Conservation (phyloP, 345 rosid species). For the Acer yangbiense region DNA sequence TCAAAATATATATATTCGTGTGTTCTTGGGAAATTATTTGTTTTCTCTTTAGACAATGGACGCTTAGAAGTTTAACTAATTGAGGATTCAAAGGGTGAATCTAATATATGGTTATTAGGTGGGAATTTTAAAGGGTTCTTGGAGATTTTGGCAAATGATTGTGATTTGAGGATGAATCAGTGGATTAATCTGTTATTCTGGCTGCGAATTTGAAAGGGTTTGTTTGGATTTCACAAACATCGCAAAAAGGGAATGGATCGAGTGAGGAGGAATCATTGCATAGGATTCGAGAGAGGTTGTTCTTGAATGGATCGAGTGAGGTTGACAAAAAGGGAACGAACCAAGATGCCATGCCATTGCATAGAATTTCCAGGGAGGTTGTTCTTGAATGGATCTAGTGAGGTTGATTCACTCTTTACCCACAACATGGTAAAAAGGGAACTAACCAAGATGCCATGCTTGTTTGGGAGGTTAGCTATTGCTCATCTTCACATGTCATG, state of each 20-base stretch:
- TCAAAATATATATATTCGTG: too few relatives aligned
- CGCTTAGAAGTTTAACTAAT: not conserved
- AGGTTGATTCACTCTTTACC: too few relatives aligned
- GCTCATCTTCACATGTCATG: not conserved
- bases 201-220: slow-evolving; percentile 17
- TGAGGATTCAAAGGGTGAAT: not conserved
- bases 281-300: slow-evolving; percentile 77
- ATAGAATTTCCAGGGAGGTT: too few relatives aligned
- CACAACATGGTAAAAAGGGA: too few relatives aligned
- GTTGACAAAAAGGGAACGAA: slow-evolving; percentile 93
- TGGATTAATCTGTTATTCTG: slow-evolving; percentile 32
- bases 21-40: too few relatives aligned
- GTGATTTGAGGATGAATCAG: slow-evolving; percentile 4
- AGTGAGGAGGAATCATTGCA: slow-evolving; percentile 70
- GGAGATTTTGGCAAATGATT: not conserved
- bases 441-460: slow-evolving; percentile 99
- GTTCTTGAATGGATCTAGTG: too few relatives aligned
- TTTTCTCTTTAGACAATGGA: too few relatives aligned
- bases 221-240: too few relatives aligned
- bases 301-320: slow-evolving; percentile 81
- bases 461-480: slow-evolving; percentile 91
- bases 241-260: too few relatives aligned
- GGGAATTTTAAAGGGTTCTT: not conserved
- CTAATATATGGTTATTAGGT: not conserved
- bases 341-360: too few relatives aligned